phyloP scores from a whole-genome alignment of 768 basidiomycete species.

The Termitomyces sp. region DNA sequence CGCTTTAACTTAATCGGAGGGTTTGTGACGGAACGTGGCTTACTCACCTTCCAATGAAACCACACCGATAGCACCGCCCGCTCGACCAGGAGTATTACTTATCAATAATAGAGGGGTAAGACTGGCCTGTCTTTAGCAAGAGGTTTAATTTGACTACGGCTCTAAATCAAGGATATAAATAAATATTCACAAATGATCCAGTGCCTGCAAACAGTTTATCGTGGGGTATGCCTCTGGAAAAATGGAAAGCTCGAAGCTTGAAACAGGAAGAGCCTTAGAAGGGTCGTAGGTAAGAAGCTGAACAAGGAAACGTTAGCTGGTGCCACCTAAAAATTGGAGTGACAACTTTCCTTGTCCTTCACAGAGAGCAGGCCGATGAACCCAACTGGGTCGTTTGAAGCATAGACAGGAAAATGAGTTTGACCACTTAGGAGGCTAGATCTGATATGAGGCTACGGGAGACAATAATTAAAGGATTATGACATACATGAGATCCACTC shows the following conservation, averaged over 20 bases:
- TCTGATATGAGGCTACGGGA: neutral
- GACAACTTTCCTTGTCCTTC: neutral
- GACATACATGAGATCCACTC: neutral
- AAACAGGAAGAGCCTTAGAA: conserved; percentile 65
- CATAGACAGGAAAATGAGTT: neutral
- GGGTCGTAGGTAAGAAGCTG: conserved; percentile 90
- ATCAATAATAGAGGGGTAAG: conserved; percentile 42
- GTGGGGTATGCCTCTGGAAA: conserved; percentile 85
- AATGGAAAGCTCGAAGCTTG: conserved; percentile 72
- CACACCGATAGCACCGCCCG: conserved; percentile 86
- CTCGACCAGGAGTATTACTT: conserved; percentile 74
- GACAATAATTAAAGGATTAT: neutral
- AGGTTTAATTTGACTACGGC: neutral
- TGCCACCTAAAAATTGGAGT: neutral
- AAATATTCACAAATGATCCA: conserved; percentile 78
- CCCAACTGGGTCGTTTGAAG: neutral
- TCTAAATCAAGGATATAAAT: neutral
- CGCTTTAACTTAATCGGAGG: neutral
- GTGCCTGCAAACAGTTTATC: conserved; percentile 91
- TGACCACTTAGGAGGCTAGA: neutral
- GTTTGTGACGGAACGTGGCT: neutral
- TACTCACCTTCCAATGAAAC: conserved; percentile 53
- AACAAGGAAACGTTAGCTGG: neutral
- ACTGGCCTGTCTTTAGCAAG: conserved; percentile 72
- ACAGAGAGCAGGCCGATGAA: neutral